Evolutionary conservation across 108 stramenopile genomes (phyloP), one percentile per base, ranked within the genome.

Genomic region (Cyclotella atomus): DNA sequence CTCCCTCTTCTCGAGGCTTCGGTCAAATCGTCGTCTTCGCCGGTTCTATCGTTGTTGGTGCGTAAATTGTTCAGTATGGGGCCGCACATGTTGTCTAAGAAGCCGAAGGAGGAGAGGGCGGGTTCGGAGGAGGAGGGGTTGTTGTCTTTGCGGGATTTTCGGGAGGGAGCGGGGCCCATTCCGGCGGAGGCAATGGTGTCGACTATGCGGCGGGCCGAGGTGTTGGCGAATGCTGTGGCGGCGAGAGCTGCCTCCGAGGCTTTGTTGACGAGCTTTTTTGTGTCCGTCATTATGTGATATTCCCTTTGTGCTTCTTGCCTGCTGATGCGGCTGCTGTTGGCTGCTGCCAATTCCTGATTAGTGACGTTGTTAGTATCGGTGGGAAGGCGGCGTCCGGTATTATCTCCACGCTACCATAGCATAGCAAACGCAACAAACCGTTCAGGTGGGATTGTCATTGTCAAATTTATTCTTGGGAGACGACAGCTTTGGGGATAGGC

Each of bases 41-140:
- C 16, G 25, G 50, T 24, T 12, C 47, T 35, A 4, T 32, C 56
- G n/a, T 20, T 35, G 60, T 19, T 52, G 52, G 45, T 56, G 3
- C 75, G 57, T 12, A 68, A 62, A 45, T 66, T 71, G 6, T 46
- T 46, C 49, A 79, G 53, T 33, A 79, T 68, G 19, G 78, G 79
- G 23, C 79, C 79, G 68, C 79, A 80, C 79, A 80, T 73, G 59
- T 49, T 80, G 45, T 80, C 79, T 36, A 80, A 33, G 62, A 73
- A 80, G 3, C 71, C 60, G 32, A 71, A 79, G 0, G 74, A 38
- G 55, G 49, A 55, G 3, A 57, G 45, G 28, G 50, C 45, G 56
- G 57, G 25, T 36, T 69, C 56, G 41, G n/a, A n/a, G n/a, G n/a
- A n/a, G n/a, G n/a, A n/a, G n/a, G n/a, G n/a, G n/a, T n/a, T 50